Conservation (phyloP, 345 rosid genomes). For the Camelina hispida region DNA sequence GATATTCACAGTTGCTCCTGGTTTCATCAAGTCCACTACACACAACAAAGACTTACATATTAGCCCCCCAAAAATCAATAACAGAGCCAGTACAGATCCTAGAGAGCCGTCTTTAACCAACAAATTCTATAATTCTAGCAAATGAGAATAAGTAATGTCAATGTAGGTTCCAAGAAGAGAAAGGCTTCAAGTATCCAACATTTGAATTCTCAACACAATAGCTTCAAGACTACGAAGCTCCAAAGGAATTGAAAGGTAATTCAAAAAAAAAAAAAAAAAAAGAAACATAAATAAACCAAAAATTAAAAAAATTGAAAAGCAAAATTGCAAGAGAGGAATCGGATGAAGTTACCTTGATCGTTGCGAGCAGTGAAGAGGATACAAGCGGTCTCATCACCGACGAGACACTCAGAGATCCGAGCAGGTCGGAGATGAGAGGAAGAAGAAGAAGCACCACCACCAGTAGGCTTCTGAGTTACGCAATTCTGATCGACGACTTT, state of each 20-base stretch:
- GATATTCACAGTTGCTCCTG: conserved; percentile 53
- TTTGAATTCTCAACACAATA: background rate
- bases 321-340: background rate
- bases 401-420: conserved; percentile 70
- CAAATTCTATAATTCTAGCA: background rate
- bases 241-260: too few relatives aligned
- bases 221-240: too few relatives aligned
- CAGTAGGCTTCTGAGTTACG: conserved; percentile 50
- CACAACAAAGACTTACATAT: background rate
- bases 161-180: background rate
- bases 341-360: conserved; percentile 61
- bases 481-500: conserved; percentile 58
- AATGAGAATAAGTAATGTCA: background rate
- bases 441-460: conserved; percentile 44
- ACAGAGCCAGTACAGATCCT: background rate
- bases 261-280: too few relatives aligned
- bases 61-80: background rate
- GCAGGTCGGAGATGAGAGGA: conserved; percentile 52
- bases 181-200: conserved; percentile 1
- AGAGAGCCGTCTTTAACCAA: background rate
- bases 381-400: conserved; percentile 75
- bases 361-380: conserved; percentile 77
- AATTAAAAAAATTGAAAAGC: too few relatives aligned
- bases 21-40: conserved; percentile 57
- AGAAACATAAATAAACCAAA: too few relatives aligned